Base-by-base conservation (phyloP, 345 rosid species). In the Brassica rapa region DNA sequence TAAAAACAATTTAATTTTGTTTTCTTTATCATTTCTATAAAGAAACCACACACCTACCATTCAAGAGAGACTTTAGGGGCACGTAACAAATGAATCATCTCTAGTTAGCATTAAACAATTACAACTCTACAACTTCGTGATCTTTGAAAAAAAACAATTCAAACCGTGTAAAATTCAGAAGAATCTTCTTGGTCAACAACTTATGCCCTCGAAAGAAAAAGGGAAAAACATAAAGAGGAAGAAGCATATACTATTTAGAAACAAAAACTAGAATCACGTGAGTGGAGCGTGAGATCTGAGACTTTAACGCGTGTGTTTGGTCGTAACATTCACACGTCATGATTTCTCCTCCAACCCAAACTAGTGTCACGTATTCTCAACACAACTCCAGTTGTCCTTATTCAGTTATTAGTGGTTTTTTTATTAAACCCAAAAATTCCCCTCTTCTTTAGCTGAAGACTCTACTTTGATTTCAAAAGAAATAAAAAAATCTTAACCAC, bases 131-230 rank as follows among this genome's bases (percentile, higher is more conserved):
- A 68, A 62, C 49, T 56, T 35, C 15, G 43, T 14, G 56, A 51
- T 51, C 56, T 51, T 51, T 51, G 21, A 19, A 19, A 14, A 1
- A 5, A 51, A 51, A 51, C 56, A 51, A 51, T 51, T 51, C 56
- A 70, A 49, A 70, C 43, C 63, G 32, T 72, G 49, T 57, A 59
- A 73, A 33, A 35, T 12, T 41, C 29, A 41, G 8, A 51, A n/a
- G 63, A 29, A 80, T 75, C 83, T 74, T 75, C 37, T 68, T 63
- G 79, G 80, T 80, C 83, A 80, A 80, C 80, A 29, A 75, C 74
- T 75, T 21, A 51, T 46, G 43, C 49, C 41, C 35, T 29, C 21
- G 27, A 77, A 23, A 10, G 16, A 24, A 4, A 41, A 41, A 27
- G 4, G 27, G 25, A 27, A 25, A 12, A 1, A 2, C 2, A 27